phyloP scores from a whole-genome alignment of 305 asterid genomes.

The Petunia hybrid region DNA sequence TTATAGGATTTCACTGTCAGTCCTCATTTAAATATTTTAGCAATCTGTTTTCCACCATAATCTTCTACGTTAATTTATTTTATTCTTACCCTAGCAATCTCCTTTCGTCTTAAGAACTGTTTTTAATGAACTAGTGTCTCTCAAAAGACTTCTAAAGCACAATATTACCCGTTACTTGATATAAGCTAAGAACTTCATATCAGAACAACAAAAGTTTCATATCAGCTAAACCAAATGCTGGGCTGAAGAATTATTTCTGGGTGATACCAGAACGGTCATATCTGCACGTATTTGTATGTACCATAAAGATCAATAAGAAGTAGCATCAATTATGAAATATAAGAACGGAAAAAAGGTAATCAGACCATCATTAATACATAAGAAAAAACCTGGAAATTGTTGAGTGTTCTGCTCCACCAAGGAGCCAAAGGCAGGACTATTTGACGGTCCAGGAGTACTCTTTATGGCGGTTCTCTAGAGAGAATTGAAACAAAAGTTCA shows the following conservation, averaged over 20 bases:
- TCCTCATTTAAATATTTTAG: background rate
- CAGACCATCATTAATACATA: background rate
- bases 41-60: background rate
- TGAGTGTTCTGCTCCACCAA: conserved; percentile 49
- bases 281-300: background rate
- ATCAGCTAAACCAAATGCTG: background rate
- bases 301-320: background rate
- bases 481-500: conserved; percentile 26
- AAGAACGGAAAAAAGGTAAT: conserved; percentile 9
- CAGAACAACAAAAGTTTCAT: conserved; percentile 8
- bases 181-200: background rate
- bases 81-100: background rate
- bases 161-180: background rate
- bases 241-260: conserved; percentile 13
- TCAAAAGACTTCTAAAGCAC: background rate
- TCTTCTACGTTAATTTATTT: no score
- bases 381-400: conserved; percentile 67
- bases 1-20: background rate
- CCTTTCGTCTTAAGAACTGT: background rate
- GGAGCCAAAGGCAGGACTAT: conserved; percentile 55
- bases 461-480: conserved; percentile 55
- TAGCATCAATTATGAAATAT: background rate
- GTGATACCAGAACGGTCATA: background rate
- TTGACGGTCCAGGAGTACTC: conserved; percentile 55
- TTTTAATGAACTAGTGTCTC: background rate